These are phyloP conservation scores for Xylariales sp. DNA, from an alignment of 2,329 filamentous ascomycete species.

Conservation along the genomic window DNA sequence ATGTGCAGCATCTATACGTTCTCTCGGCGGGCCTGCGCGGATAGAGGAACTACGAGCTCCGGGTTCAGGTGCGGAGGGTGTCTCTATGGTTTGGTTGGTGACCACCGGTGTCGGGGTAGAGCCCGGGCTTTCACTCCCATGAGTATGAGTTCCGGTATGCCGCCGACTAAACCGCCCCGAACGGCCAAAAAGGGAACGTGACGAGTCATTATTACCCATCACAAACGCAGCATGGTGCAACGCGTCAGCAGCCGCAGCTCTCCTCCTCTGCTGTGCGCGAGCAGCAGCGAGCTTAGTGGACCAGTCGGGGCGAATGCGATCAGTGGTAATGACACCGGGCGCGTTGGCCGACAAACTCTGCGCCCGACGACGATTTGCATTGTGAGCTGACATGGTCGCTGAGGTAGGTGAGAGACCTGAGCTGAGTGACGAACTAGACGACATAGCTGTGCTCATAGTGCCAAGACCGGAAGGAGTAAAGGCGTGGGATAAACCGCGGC, in stretches of 20 bases:
- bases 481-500: constrained; percentile 72
- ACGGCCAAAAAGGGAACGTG: constrained; percentile 47
- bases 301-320: constrained; percentile 92
- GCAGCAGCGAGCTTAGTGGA: constrained; percentile 81
- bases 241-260: constrained; percentile 89
- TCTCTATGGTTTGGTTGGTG: constrained; percentile 18
- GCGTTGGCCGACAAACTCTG: constrained; percentile 74
- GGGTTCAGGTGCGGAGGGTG: constrained; percentile 24
- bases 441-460: constrained; percentile 67
- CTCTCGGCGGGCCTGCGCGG: constrained; percentile 17
- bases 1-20: constrained; percentile 48
- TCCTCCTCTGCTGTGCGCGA: constrained; percentile 75
- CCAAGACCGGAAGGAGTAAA: constrained; percentile 41
- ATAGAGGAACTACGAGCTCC: constrained; percentile 27
- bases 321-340: constrained; percentile 84
- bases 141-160: constrained; percentile 35
- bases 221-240: constrained; percentile 93
- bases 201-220: constrained; percentile 58
- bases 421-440: constrained; percentile 76
- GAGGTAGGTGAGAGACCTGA: constrained; percentile 46
- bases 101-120: constrained; percentile 14
- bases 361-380: constrained; percentile 40
- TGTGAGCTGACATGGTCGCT: constrained; percentile 23
- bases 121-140: constrained; percentile 26
- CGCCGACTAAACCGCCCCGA: constrained; percentile 54